These are phyloP conservation scores for Phylloporus rhodoxanthus DNA, from an alignment of 768 basidiomycete genomes.

Conservation along the genomic window DNA sequence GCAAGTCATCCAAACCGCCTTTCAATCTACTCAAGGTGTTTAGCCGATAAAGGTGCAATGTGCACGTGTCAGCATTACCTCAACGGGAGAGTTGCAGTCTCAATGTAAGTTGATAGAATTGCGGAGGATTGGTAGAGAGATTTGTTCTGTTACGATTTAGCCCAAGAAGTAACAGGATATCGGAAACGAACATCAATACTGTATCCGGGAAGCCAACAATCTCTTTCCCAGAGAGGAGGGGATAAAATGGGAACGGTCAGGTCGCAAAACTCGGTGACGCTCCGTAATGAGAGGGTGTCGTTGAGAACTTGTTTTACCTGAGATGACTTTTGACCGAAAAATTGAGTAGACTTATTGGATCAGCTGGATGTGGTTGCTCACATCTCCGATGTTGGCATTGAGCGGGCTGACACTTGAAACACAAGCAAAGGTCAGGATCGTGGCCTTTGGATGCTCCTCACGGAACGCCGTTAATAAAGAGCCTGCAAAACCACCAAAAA, in stretches of 20 bases:
- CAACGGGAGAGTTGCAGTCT: slow-evolving; percentile 52
- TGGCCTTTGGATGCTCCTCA: slow-evolving; percentile 64
- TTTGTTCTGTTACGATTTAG: slow-evolving; percentile 23
- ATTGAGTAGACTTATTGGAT: slow-evolving; percentile 1
- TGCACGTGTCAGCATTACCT: slow-evolving; percentile 37
- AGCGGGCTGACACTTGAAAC: slow-evolving; percentile 42
- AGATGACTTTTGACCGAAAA: slow-evolving; percentile 25
- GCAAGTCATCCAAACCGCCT: slow-evolving; percentile 35
- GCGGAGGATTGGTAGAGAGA: slow-evolving; percentile 50
- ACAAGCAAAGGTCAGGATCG: slow-evolving; percentile 51
- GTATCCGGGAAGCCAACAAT: slow-evolving; percentile 22
- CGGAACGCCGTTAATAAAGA: slow-evolving; percentile 55
- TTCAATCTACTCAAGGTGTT: slow-evolving; percentile 28
- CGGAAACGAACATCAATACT: slow-evolving; percentile 15
- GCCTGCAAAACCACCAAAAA: slow-evolving; percentile 61
- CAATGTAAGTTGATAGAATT: slow-evolving; percentile 52
- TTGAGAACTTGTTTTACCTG: slow-evolving; percentile 46
- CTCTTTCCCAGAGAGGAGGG: slow-evolving; percentile 39
- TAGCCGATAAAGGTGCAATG: background rate
- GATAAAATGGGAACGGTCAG: slow-evolving; percentile 47
- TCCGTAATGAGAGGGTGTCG: slow-evolving; percentile 55
- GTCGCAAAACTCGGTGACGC: slow-evolving; percentile 44
- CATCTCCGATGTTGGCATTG: slow-evolving; percentile 37
- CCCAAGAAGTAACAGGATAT: slow-evolving; percentile 3
- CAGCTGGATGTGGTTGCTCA: slow-evolving; percentile 27